Base-by-base conservation (phyloP, 2,329 filamentous ascomycete species). In the Lasiodiplodia sp. region DNA sequence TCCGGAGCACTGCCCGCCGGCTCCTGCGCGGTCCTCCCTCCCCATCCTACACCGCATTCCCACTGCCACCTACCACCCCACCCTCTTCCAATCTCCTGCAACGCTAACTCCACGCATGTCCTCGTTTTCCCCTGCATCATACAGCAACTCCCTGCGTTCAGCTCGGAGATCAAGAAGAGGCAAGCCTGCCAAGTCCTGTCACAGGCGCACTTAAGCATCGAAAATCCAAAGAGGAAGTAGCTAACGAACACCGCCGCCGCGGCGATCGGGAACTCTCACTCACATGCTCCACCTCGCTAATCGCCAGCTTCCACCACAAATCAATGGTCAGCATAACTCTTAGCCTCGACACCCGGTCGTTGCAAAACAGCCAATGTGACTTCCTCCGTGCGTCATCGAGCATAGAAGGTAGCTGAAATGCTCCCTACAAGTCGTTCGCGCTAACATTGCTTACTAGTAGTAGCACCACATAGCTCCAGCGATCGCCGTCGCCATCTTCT, bases 121-220 rank as follows among this genome's bases (percentile, higher is more conserved):
- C 51, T 53, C 28, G 21, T 40, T 16, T 49, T 18, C 57, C 57
- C 57, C 57, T 62, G 57, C 57, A 34, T 34, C 57, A 49, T 62
- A 62, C 57, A 49, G 23, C 57, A 11, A 5, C 23, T 62, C 57
- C 57, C 57, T 49, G 57, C 57, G 28, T 62, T 40, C 44, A 10
- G 7, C 11, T 47, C 3, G 21, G 21, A 21, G 44, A 53, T 53
- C 25, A 53, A 7, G 25, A 31, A 25, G 28, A 25, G 51, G 31
- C 8, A 31, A 25, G 51, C 51, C 44, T 47, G 51, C 51, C 51
- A 53, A 53, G 51, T 53, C 25, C 51, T 10, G 28, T 47, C 44
- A 53, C 51, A 28, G 47, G n/a, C 18, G 23, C 58, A 63, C 58
- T 49, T 34, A n/a, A 64, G 60, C 60, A 64, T 38, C 44, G 28